Evolutionary conservation across 371 early-diverging fungal species (phyloP).

Genomic region (Mortierella sp.): DNA sequence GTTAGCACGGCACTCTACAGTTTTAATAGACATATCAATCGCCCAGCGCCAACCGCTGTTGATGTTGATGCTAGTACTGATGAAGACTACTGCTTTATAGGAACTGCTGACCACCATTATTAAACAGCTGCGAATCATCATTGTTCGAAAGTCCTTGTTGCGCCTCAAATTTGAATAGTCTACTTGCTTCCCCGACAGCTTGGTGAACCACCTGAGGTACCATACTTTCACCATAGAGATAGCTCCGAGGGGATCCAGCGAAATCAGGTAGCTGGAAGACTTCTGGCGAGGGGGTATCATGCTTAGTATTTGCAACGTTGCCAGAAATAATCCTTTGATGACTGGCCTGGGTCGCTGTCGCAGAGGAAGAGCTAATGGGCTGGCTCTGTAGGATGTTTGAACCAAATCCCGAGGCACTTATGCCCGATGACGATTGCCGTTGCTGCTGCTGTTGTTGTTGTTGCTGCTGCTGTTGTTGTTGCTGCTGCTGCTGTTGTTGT

Average conservation of each 20-base stretch:
- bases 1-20: background rate
- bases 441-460: constrained; percentile 30
- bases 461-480: constrained; percentile 20
- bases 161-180: constrained; percentile 32
- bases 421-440: constrained; percentile 8
- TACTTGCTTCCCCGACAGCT: constrained; percentile 29
- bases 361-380: constrained; percentile 1
- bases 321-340: constrained; percentile 7
- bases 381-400: background rate
- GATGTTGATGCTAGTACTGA: too few species aligned
- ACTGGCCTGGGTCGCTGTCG: background rate
- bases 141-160: constrained; percentile 13
- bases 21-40: too few species aligned
- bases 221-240: constrained; percentile 25
- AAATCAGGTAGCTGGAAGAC: constrained; percentile 27
- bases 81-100: background rate
- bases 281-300: constrained; percentile 46
- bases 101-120: constrained; percentile 2
- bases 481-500: constrained; percentile 35
- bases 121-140: constrained; percentile 8
- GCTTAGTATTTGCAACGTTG: background rate
- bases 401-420: background rate
- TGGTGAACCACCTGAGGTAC: constrained; percentile 37
- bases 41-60: too few species aligned
- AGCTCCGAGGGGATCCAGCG: constrained; percentile 26